Evolutionary conservation across 306 rosid genomes (phyloP).

Genomic region (Hippophae gyantsensis): DNA sequence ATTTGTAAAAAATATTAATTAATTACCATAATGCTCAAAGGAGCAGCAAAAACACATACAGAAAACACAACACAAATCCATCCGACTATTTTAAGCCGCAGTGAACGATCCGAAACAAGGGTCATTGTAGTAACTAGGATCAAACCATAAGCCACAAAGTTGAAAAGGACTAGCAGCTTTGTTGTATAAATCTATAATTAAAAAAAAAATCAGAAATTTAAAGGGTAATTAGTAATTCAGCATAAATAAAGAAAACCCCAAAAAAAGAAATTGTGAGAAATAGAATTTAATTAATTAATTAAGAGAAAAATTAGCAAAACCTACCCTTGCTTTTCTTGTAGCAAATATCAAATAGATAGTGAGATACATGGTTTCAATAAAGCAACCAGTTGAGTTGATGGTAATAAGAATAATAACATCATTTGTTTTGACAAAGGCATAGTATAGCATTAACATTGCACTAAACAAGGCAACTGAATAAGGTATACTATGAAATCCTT

Average conservation of each 20-base stretch:
- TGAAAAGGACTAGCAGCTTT: constrained; percentile 21
- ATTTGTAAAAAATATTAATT: no score
- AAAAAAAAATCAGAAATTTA: no score
- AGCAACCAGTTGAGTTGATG: constrained; percentile 24
- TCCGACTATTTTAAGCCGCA: constrained; percentile 18
- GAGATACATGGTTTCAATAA: constrained; percentile 22
- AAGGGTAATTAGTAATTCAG: no score
- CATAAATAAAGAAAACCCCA: no score
- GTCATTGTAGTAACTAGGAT: constrained; percentile 7
- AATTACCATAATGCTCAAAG: constrained; percentile 36
- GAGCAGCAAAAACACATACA: constrained; percentile 36
- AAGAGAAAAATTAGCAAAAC: not conserved
- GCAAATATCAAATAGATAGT: constrained; percentile 20
- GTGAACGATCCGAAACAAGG: not conserved
- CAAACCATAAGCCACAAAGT: constrained; percentile 15
- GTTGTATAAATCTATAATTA: not conserved
- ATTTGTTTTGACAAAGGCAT: constrained; percentile 21
- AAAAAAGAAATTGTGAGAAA: no score
- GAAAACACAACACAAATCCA: constrained; percentile 29
- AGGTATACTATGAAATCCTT: constrained; percentile 26
- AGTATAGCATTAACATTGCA: constrained; percentile 29
- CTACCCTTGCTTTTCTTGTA: constrained; percentile 20
- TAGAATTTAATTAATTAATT: no score
- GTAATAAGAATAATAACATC: constrained; percentile 16
- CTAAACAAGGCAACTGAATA: constrained; percentile 38